Conservation (phyloP, 2,329 filamentous ascomycete genomes). For the Phialophora tarda region DNA sequence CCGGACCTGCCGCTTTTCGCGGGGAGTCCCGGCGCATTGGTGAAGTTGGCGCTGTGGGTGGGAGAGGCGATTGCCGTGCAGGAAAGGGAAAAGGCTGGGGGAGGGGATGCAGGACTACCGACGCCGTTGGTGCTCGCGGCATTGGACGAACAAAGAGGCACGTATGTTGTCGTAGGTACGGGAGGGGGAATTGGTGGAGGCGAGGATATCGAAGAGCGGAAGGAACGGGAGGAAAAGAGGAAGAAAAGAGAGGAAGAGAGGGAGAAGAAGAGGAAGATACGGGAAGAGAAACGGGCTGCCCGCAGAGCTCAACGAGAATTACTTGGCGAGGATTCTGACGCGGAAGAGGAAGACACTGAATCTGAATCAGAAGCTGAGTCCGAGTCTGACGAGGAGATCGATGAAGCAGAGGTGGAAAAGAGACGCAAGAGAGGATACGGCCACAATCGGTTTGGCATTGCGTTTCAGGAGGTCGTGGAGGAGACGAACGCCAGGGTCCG, state of each 20-base stretch:
- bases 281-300: slow-evolving; percentile 62
- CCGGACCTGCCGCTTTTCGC: slow-evolving; percentile 90
- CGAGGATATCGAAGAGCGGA: slow-evolving; percentile 71
- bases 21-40: slow-evolving; percentile 81
- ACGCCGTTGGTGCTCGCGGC: slow-evolving; percentile 90
- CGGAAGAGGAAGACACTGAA: slow-evolving; percentile 67
- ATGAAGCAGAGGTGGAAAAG: slow-evolving; percentile 62
- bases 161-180: slow-evolving; percentile 92
- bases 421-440: slow-evolving; percentile 70
- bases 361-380: slow-evolving; percentile 63
- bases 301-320: slow-evolving; percentile 64
- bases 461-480: slow-evolving; percentile 91
- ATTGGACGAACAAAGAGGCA: slow-evolving; percentile 81
- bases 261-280: slow-evolving; percentile 66
- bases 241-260: slow-evolving; percentile 66
- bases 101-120: slow-evolving; percentile 62
- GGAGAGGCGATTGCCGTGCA: slow-evolving; percentile 90
- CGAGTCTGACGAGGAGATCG: slow-evolving; percentile 50
- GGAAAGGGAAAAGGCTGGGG: slow-evolving; percentile 74
- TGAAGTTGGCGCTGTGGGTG: slow-evolving; percentile 92
- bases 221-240: slow-evolving; percentile 71
- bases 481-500: slow-evolving; percentile 88
- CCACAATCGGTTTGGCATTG: slow-evolving; percentile 87
- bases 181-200: slow-evolving; percentile 79
- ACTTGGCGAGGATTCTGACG: slow-evolving; percentile 63